Conservation (phyloP, 1,284 basidiomycete genomes). For the Paramarasmius palmivorus region DNA sequence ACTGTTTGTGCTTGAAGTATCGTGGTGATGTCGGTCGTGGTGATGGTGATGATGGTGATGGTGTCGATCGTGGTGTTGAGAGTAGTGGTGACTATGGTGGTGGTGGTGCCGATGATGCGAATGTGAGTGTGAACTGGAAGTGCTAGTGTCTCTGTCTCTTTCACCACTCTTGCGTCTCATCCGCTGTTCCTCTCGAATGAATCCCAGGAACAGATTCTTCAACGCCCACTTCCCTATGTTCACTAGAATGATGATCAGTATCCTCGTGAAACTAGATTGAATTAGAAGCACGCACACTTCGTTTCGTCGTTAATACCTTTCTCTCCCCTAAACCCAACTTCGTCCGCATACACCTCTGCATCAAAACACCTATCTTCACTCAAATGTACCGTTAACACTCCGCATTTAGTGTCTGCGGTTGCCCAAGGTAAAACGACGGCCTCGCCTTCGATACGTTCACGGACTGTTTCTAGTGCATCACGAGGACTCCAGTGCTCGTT, state of each 20-base stretch:
- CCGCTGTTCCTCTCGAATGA: slow-evolving; percentile 66
- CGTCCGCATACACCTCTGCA: slow-evolving; percentile 93
- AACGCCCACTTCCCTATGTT: slow-evolving; percentile 83
- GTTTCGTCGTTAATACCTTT: slow-evolving; percentile 73
- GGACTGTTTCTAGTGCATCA: slow-evolving; percentile 86
- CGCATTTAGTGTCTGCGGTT: slow-evolving; percentile 86
- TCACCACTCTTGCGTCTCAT: slow-evolving; percentile 16
- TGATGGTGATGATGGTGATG: not conserved
- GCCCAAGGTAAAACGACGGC: slow-evolving; percentile 87
- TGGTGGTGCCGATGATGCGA: no score
- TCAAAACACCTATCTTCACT: slow-evolving; percentile 84
- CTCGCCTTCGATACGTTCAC: slow-evolving; percentile 90
- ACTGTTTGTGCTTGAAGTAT: not conserved
- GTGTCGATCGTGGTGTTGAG: no score
- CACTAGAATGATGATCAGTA: slow-evolving; percentile 45
- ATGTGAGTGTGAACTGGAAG: no score
- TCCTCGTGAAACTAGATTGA: slow-evolving; percentile 16
- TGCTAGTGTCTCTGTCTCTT: slow-evolving; percentile 26
- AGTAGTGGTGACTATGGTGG: not conserved
- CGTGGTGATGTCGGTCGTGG: not conserved
- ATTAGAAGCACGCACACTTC: slow-evolving; percentile 57
- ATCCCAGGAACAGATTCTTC: slow-evolving; percentile 70
- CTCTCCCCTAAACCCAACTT: slow-evolving; percentile 68
- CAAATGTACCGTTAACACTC: slow-evolving; percentile 86
- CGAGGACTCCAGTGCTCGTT: slow-evolving; percentile 61